Conservation (phyloP, 2,329 filamentous ascomycete genomes). For the Furcasterigmium sp. region DNA sequence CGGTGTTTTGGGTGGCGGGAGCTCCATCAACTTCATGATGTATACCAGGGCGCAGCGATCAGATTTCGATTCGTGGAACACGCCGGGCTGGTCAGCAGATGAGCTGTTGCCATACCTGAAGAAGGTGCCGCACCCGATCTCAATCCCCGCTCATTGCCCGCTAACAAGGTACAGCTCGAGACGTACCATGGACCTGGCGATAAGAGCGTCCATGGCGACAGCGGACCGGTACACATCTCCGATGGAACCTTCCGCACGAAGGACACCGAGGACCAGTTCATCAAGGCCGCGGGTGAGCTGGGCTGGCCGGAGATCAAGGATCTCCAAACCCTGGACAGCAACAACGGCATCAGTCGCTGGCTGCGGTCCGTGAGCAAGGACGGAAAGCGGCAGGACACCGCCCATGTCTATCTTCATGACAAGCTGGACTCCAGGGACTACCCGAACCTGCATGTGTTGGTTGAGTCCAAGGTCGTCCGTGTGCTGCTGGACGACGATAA, state of each 20-base stretch:
- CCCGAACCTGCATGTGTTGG: constrained; percentile 23
- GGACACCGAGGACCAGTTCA: constrained; percentile 32
- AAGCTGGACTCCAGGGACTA: constrained; percentile 19
- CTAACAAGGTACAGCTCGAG: constrained; percentile 11
- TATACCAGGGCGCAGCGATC: constrained; percentile 37
- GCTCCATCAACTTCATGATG: constrained; percentile 41
- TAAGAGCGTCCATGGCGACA: constrained; percentile 31
- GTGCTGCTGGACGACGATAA: constrained; percentile 42
- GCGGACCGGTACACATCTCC: constrained; percentile 43
- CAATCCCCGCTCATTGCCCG: not conserved
- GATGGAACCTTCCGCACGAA: constrained; percentile 36
- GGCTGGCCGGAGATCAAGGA: constrained; percentile 44
- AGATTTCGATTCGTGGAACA: constrained; percentile 49
- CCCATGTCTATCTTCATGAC: constrained; percentile 22
- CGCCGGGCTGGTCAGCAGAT: constrained; percentile 43
- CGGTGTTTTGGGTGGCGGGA: constrained; percentile 48
- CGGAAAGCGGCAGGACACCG: constrained; percentile 27
- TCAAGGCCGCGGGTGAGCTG: constrained; percentile 35
- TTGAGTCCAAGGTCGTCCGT: constrained; percentile 21
- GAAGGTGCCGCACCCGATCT: constrained; percentile 34
- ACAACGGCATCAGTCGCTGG: constrained; percentile 23
- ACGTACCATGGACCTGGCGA: constrained; percentile 19
- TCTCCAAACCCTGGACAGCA: constrained; percentile 39
- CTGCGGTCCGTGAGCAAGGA: constrained; percentile 26
- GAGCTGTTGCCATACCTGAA: constrained; percentile 46